phyloP scores from a whole-genome alignment of 2,329 filamentous ascomycete genomes.

The Monosporascus sp. region DNA sequence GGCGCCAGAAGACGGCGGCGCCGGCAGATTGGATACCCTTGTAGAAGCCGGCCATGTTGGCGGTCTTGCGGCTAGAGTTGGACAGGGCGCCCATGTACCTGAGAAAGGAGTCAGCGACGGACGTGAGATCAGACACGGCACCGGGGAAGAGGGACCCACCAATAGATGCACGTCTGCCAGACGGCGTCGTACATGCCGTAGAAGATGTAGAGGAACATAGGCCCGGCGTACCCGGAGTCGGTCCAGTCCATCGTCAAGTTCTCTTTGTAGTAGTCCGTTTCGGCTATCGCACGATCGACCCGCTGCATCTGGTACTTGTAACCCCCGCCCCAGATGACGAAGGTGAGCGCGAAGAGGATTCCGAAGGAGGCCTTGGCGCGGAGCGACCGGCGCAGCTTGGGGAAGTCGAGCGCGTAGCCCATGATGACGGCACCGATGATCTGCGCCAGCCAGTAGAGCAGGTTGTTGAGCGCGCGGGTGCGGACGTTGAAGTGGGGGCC shows the following conservation, averaged over 20 bases:
- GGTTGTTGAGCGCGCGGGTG: slow-evolving; percentile 64
- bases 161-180: slow-evolving; percentile 90
- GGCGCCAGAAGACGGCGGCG: slow-evolving; percentile 67
- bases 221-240: slow-evolving; percentile 56
- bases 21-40: slow-evolving; percentile 84
- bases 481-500: slow-evolving; percentile 64
- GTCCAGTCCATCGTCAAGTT: slow-evolving; percentile 46
- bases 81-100: slow-evolving; percentile 90
- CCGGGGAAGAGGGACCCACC: slow-evolving; percentile 63
- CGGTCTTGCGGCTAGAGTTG: slow-evolving; percentile 86
- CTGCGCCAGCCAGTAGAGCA: slow-evolving; percentile 67
- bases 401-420: slow-evolving; percentile 59
- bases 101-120: slow-evolving; percentile 5
- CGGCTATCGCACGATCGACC: slow-evolving; percentile 33
- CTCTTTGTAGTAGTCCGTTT: slow-evolving; percentile 4
- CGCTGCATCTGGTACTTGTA: slow-evolving; percentile 63
- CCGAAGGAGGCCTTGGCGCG: slow-evolving; percentile 58
- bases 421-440: slow-evolving; percentile 66
- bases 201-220: slow-evolving; percentile 66
- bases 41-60: slow-evolving; percentile 89
- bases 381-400: slow-evolving; percentile 49
- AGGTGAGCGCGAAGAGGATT: slow-evolving; percentile 58
- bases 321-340: slow-evolving; percentile 68
- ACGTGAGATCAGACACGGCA: slow-evolving; percentile 29
- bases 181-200: slow-evolving; percentile 58